Base-by-base conservation (phyloP, 129 eudicot genomes). In the Scalesia atractyloides region DNA sequence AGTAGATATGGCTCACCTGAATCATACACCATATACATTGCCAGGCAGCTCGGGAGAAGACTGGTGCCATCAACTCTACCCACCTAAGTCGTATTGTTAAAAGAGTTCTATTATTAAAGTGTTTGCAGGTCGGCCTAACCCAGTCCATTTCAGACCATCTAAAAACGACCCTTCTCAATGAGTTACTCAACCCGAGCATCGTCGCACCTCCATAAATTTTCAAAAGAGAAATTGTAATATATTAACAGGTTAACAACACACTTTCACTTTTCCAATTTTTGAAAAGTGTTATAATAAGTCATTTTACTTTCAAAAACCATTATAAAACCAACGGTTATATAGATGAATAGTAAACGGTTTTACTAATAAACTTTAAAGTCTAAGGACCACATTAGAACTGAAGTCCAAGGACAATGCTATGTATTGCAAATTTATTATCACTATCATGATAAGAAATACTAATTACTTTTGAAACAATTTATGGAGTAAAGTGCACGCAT, bases 31-130 rank as follows among this genome's bases (percentile, higher is more conserved):
- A 93, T 51, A 93, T 90, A 66, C 98, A 93, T 67, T 89, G 81
- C 98, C 98, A 93, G 0, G 98, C 95, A 63, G 92, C 81, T 68
- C 60, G 84, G 0, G 98, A 93, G 84, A 93, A 93, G 16, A 93
- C 98, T 9, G 98, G 98, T 79, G 96, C 98, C 98, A 93, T 93
- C 47, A 89, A 84, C 70, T 93, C 98, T 70, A 93, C 86, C 98
- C 98, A 93, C 84, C 98, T 60, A 60, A 59, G 34, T 60, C 43
- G 9, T 15, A 60, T 11, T 3, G 65, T 60, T 60, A 60, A 5
- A 30, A 30, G n/a, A 30, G 12, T 60, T 58, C 36, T 58, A 58
- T 24, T 24, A 58, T 58, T 58, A 12, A 10, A 57, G 34, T 57
- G 34, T 57, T 57, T 60, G 44, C 44, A 15, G 10, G 66, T 5